phyloP scores from a whole-genome alignment of 2,329 filamentous ascomycete genomes.

The Cladophialophora immunda region DNA sequence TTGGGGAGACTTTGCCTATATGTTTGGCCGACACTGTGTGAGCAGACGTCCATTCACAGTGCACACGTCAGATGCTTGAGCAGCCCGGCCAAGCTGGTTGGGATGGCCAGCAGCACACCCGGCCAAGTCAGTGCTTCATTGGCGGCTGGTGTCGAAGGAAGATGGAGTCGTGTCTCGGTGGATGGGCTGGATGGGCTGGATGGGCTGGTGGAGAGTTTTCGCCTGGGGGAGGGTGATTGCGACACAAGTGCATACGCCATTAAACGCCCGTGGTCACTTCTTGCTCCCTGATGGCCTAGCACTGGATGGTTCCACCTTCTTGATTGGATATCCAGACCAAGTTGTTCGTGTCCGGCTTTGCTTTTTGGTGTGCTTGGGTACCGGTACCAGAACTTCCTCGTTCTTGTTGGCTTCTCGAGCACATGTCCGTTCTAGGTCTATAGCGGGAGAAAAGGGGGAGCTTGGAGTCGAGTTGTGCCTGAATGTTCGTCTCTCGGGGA shows the following conservation, averaged over 20 bases:
- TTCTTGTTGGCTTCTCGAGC: neutral
- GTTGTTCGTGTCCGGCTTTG: no score
- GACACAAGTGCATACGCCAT: slow-evolving; percentile 25
- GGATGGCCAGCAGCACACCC: neutral
- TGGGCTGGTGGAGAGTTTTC: neutral
- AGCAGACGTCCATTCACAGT: slow-evolving; percentile 34
- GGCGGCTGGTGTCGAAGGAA: slow-evolving; percentile 4
- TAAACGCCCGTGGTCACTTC: slow-evolving; percentile 22
- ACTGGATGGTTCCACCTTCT: neutral
- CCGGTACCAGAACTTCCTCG: neutral
- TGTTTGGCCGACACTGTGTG: slow-evolving; percentile 7
- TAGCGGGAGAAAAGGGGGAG: neutral
- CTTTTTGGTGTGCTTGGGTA: neutral
- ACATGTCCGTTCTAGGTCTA: neutral
- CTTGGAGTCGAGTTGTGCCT: neutral
- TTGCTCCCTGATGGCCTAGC: neutral
- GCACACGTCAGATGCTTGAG: slow-evolving; percentile 37
- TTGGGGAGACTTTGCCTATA: slow-evolving; percentile 14
- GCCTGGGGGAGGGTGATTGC: slow-evolving; percentile 7
- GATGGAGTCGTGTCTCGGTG: neutral
- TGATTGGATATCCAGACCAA: no score
- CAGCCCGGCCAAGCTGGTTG: slow-evolving; percentile 19
- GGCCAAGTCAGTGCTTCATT: slow-evolving; percentile 15
- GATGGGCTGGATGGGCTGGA: neutral
- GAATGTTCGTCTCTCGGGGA: neutral